Evolutionary conservation across 345 rosid species (phyloP), one percentile per base, ranked within the genome.

Genomic region (Citrus cavaleriei): DNA sequence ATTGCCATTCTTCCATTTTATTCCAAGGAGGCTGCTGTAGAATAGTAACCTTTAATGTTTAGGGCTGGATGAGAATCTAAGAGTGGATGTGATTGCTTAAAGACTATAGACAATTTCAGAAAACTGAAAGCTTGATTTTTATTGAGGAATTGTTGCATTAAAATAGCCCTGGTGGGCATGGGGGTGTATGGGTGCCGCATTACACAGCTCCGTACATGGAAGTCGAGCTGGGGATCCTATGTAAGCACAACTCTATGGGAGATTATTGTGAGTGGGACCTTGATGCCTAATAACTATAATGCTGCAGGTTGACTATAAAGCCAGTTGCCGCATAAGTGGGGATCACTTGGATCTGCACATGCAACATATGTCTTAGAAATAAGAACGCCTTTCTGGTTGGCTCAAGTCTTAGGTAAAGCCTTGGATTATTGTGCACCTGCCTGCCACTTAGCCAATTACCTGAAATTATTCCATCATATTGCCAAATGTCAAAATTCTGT

Each of bases 351-450:
- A 27, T 49, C 3, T 38, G 54, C 37, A 27, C 9, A 2, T 74
- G 34, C 27, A 25, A 63, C 14, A 13, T 68, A 28, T 63, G 34
- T 75, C 61, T 22, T 75, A 64, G 40, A 62, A n/a, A 9, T 75
- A 49, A 37, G 13, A 61, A 27, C 58, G 24, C 77, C 58, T 74
- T 27, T 74, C 68, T 62, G 69, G 37, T 63, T 75, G 60, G 70
- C 68, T 61, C 10, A 38, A 24, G 34, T n/a, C 10, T 61, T 38
- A 38, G 46, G 54, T 58, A 59, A 55, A 16, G 58, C 35, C 27
- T 71, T 70, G 38, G 72, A 49, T 18, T 46, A 4, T 10, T 22
- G 16, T 72, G 51, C 76, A 57, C 30, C 32, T 3, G 19, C 68
- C 8, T 71, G 42, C 7, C 38, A 40, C 60, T 66, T 49, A 22